Evolutionary conservation across 2,329 filamentous ascomycete genomes (phyloP).

Genomic region (Talaromyces islandicus): DNA sequence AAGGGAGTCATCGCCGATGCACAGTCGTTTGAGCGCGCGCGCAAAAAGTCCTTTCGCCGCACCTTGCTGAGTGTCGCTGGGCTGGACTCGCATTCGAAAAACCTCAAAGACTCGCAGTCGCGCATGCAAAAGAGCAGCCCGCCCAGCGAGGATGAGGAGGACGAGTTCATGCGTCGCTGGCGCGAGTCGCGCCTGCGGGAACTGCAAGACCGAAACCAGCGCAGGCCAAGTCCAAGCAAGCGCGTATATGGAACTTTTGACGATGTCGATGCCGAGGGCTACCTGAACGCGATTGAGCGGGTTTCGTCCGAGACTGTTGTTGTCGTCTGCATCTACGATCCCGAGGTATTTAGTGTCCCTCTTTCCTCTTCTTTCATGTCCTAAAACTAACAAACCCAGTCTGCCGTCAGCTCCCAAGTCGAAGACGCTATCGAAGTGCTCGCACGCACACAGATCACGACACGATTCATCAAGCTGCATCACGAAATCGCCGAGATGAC

Average conservation of each 20-base stretch:
- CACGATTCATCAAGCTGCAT: slow-evolving; percentile 86
- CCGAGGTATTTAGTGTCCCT: slow-evolving; percentile 55
- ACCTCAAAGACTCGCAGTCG: slow-evolving; percentile 14
- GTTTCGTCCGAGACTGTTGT: slow-evolving; percentile 74
- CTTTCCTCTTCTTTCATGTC: neutral
- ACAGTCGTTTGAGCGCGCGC: slow-evolving; percentile 44
- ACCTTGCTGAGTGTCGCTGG: slow-evolving; percentile 34
- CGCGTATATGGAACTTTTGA: slow-evolving; percentile 74
- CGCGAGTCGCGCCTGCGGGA: slow-evolving; percentile 72
- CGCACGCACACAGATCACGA: slow-evolving; percentile 62
- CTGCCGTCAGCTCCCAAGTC: slow-evolving; percentile 69
- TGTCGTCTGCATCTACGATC: slow-evolving; percentile 89
- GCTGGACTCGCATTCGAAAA: slow-evolving; percentile 22
- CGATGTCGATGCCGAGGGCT: slow-evolving; percentile 81
- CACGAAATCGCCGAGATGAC: slow-evolving; percentile 94
- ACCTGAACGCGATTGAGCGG: slow-evolving; percentile 94
- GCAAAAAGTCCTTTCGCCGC: slow-evolving; percentile 41
- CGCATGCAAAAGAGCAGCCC: slow-evolving; percentile 5
- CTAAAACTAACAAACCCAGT: slow-evolving; percentile 45
- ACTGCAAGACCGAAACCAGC: slow-evolving; percentile 61
- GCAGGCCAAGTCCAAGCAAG: slow-evolving; percentile 70
- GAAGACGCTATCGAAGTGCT: slow-evolving; percentile 72
- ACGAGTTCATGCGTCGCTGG: slow-evolving; percentile 79
- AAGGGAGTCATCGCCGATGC: slow-evolving; percentile 49
- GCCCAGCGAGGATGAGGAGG: slow-evolving; percentile 49